A percentile compares a stretch with the other conserved stretches of the same genome.
Evolutionary conservation across 495 filamentous ascomycete genomes (phyloP).

Genomic region (Hyaloscypha finlandica): DNA sequence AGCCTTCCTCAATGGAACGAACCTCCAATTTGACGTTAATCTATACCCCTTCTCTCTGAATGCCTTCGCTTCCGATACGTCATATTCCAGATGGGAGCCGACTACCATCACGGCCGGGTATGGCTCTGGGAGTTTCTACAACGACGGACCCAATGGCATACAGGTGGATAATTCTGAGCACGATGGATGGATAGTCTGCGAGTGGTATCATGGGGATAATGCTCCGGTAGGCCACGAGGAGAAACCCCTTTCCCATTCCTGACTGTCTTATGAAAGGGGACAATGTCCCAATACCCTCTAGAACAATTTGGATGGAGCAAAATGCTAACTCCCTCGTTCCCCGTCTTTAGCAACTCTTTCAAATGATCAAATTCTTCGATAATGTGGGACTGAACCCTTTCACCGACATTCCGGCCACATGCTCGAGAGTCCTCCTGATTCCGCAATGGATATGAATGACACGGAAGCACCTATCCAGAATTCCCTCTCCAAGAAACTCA

Average conservation of each 20-base stretch:
- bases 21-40: conserved; percentile 26
- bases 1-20: conserved; percentile 23
- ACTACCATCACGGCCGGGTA: conserved; percentile 18
- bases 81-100: conserved; percentile 26
- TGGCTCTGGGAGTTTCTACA: conserved; percentile 13
- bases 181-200: conserved; percentile 28
- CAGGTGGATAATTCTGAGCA: conserved; percentile 3
- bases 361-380: conserved; percentile 25
- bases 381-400: background rate
- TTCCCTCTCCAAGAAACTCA: background rate
- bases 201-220: conserved; percentile 26
- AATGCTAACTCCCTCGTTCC: too few relatives aligned
- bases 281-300: too few relatives aligned
- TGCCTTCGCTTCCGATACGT: conserved; percentile 15
- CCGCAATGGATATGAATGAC: background rate
- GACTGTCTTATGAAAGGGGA: too few relatives aligned
- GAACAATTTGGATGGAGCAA: too few relatives aligned
- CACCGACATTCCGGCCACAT: conserved; percentile 1
- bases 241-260: too few relatives aligned
- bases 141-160: conserved; percentile 7
- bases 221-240: conserved; percentile 4
- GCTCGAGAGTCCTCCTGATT: conserved; percentile 1
- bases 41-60: conserved; percentile 17
- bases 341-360: conserved; percentile 15
- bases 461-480: background rate